Percentiles rank a stretch among this genome's conserved stretches.
These are phyloP conservation scores for Yamadazyma spencermartinsiae DNA, from an alignment of 1,139 yeast species.

Conservation along the genomic window DNA sequence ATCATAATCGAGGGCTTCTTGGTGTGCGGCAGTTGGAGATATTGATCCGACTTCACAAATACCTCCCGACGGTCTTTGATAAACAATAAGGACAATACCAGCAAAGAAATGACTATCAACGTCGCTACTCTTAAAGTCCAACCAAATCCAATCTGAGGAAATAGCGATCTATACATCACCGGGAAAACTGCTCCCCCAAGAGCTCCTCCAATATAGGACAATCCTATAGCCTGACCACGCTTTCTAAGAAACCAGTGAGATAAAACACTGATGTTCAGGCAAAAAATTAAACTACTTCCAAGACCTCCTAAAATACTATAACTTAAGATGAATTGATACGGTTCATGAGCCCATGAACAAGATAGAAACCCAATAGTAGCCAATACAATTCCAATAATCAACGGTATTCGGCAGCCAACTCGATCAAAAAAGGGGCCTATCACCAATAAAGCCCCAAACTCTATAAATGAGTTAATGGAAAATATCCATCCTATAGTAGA, in stretches of 20 bases:
- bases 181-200: constrained; percentile 65
- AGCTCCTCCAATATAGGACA: constrained; percentile 63
- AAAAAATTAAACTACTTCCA: constrained; percentile 58
- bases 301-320: constrained; percentile 59
- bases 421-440: constrained; percentile 55
- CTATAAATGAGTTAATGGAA: constrained; percentile 29
- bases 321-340: constrained; percentile 61
- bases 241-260: constrained; percentile 62
- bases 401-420: constrained; percentile 51
- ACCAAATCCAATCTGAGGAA: constrained; percentile 50
- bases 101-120: constrained; percentile 43
- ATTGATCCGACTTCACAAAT: constrained; percentile 5
- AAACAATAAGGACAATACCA: constrained; percentile 36
- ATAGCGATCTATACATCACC: constrained; percentile 50
- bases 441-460: constrained; percentile 54
- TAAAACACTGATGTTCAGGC: constrained; percentile 58
- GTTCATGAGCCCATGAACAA: constrained; percentile 50
- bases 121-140: constrained; percentile 65
- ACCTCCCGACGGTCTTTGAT: constrained; percentile 39
- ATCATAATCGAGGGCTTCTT: constrained; percentile 10
- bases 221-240: constrained; percentile 57
- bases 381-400: constrained; percentile 47
- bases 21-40: background rate
- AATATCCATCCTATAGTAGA: constrained; percentile 36
- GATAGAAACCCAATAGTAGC: constrained; percentile 50